These are phyloP conservation scores for Aspergillus mulundensis DNA, from an alignment of 495 filamentous ascomycete genomes.

Conservation along the genomic window DNA sequence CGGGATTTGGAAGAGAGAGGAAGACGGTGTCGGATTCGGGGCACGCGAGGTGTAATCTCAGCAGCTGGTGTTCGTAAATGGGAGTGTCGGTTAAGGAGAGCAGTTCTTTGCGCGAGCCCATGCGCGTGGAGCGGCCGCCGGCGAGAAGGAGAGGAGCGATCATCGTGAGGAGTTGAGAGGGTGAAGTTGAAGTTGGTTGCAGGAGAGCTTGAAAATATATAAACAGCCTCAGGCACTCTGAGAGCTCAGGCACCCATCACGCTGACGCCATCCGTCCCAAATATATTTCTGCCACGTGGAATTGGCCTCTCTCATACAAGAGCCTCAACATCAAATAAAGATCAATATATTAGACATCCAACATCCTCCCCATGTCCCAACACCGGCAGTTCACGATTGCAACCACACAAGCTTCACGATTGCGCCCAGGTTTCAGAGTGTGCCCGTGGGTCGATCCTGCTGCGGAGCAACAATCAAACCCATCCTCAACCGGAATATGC, in stretches of 20 bases:
- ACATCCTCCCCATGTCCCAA: too few relatives aligned
- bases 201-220: too few relatives aligned
- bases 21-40: conserved; percentile 20
- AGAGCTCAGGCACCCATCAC: too few relatives aligned
- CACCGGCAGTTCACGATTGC: too few relatives aligned
- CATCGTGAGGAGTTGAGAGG: neutral
- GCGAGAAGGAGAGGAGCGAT: conserved; percentile 17
- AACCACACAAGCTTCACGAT: too few relatives aligned
- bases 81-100: conserved; percentile 11
- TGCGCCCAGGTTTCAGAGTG: neutral
- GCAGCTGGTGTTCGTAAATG: conserved; percentile 17
- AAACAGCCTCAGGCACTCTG: too few relatives aligned
- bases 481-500: neutral
- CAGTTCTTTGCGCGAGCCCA: conserved; percentile 22
- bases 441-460: neutral
- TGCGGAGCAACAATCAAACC: neutral
- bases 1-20: conserved; percentile 16
- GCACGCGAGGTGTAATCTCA: conserved; percentile 14
- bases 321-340: neutral
- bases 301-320: neutral
- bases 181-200: too few relatives aligned
- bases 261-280: neutral
- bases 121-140: conserved; percentile 20
- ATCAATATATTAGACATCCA: too few relatives aligned
- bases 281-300: neutral